phyloP scores from a whole-genome alignment of 2,329 filamentous ascomycete genomes.

The Pseudogymnoascus sp. region DNA sequence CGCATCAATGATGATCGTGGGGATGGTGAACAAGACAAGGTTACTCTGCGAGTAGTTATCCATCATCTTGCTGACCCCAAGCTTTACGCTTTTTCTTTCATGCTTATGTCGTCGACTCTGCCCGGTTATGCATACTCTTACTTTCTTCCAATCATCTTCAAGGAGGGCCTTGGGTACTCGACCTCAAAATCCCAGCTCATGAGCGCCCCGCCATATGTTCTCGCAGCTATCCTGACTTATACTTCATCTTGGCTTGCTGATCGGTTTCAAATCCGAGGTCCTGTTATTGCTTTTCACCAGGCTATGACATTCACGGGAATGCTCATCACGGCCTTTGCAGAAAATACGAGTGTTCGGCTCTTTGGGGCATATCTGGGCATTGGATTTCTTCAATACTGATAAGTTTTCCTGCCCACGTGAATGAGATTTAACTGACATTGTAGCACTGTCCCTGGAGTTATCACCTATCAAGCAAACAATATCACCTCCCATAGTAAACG shows the following conservation, averaged over 20 bases:
- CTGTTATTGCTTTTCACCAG: conserved; percentile 14
- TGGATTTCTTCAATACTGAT: not conserved
- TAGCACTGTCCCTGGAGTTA: not conserved
- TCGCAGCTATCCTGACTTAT: conserved; percentile 10
- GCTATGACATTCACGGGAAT: not conserved
- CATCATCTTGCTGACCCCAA: conserved; percentile 1
- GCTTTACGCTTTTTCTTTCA: not conserved
- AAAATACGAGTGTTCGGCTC: not conserved
- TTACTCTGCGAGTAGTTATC: not conserved
- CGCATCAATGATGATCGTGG: conserved; percentile 32
- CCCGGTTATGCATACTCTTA: not conserved
- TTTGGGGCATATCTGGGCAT: not conserved
- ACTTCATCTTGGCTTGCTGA: not conserved
- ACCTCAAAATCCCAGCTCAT: conserved; percentile 26
- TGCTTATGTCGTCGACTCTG: not conserved
- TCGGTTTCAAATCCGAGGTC: not conserved
- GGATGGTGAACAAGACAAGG: not conserved
- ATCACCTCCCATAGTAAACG: conserved; percentile 7
- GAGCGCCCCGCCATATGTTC: conserved; percentile 25
- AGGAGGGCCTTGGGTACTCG: conserved; percentile 23
- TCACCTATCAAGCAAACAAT: conserved; percentile 36
- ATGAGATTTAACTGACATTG: not conserved
- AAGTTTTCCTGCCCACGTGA: not conserved
- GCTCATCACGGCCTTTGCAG: not conserved
- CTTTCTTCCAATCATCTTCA: not conserved